Evolutionary conservation across 441 rosid genomes (phyloP), one percentile per base, ranked within the genome.

Genomic region (Erodium trifolium): DNA sequence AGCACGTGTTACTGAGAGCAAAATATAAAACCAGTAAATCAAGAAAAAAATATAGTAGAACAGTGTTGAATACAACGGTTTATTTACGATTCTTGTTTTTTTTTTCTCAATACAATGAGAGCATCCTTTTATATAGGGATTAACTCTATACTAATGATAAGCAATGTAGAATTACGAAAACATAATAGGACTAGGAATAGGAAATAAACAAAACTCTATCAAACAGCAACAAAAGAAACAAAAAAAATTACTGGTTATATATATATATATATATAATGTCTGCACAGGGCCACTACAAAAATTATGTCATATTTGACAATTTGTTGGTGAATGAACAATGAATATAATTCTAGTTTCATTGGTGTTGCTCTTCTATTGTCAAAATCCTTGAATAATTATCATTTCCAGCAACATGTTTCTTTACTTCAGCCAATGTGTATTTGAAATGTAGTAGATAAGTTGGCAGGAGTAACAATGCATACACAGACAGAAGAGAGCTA

Each of bases 401-500:
- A 49, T 49, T 49, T 49, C 57, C n/a, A 49, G 57, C 57, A 37
- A 4, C 47, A 16, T 3, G 35, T 12, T 8, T 11, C 18, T 35
- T 11, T 31, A 47, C 43, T 35, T 23, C 12, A 34, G 9, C 17
- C 41, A 65, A 35, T 14, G 13, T 29, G 10, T 49, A 49, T 49
- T 4, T 11, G 17, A 65, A 65, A n/a, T 9, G 18, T 11, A 19
- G 11, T 4, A 65, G 43, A 34, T 35, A 6, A 31, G 17, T 65
- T n/a, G 14, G n/a, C 12, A 16, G 68, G 23, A 66, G 53, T 66
- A 69, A 27, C 63, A 67, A 31, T 47, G 64, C 29, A 73, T 67
- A 66, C 37, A 72, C 23, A 62, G 16, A 13, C 14, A 3, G 45
- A 41, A 2, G 53, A 79, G 0, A 13, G 39, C 67, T 68, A 37